phyloP scores from a whole-genome alignment of 2,329 filamentous ascomycete species.

The Fusarium concolor region DNA sequence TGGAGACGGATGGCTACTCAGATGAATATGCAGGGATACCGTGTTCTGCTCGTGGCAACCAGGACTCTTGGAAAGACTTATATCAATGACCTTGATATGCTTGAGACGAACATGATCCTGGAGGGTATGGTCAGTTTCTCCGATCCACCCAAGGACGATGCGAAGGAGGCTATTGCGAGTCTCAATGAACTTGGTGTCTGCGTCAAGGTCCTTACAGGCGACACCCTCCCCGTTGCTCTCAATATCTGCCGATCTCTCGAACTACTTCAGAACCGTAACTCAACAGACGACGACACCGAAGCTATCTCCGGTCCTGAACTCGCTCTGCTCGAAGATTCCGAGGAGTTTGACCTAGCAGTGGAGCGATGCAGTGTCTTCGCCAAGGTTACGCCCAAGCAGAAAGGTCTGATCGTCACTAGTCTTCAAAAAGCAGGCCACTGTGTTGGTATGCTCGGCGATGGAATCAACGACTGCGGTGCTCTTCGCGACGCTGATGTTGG shows the following conservation, averaged over 20 bases:
- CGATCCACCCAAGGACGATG: constrained; percentile 1
- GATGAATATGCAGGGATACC: background rate
- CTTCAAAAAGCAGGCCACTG: constrained; percentile 2
- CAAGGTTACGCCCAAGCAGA: constrained; percentile 7
- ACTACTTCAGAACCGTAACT: background rate
- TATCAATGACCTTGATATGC: background rate
- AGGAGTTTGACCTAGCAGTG: background rate
- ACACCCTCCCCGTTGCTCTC: background rate
- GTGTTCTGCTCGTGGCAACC: background rate
- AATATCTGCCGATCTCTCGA: constrained; percentile 6
- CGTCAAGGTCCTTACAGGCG: constrained; percentile 1
- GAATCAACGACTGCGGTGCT: background rate
- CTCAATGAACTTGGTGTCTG: background rate
- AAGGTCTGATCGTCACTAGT: background rate
- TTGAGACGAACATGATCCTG: background rate
- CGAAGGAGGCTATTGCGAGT: background rate
- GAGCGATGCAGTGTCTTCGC: constrained; percentile 2
- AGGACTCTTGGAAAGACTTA: background rate
- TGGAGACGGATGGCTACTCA: constrained; percentile 1
- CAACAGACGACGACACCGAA: background rate
- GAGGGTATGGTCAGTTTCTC: constrained; percentile 8
- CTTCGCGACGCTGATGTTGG: constrained; percentile 6
- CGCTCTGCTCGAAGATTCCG: background rate
- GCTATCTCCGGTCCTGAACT: constrained; percentile 4
- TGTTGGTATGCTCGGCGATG: constrained; percentile 3